Evolutionary conservation across 2,329 filamentous ascomycete species (phyloP).

Genomic region (Trichoderma polysporum): DNA sequence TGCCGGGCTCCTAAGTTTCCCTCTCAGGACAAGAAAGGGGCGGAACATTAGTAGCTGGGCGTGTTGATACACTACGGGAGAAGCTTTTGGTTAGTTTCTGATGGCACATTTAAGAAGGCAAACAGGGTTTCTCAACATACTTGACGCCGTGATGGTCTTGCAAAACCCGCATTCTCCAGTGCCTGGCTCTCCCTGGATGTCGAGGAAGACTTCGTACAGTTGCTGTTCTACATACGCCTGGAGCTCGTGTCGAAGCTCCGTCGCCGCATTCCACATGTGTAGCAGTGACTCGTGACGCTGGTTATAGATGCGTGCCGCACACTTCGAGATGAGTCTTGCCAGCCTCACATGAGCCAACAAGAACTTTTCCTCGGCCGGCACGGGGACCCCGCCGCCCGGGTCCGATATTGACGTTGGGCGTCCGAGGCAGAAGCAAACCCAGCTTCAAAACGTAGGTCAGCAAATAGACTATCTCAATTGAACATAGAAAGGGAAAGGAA

Average conservation of each 20-base stretch:
- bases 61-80: slow-evolving; percentile 1
- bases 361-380: slow-evolving; percentile 7
- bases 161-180: slow-evolving; percentile 12
- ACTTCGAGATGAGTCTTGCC: not conserved
- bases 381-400: slow-evolving; percentile 3
- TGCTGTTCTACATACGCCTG: slow-evolving; percentile 9
- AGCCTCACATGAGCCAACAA: slow-evolving; percentile 1
- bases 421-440: slow-evolving; percentile 15
- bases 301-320: slow-evolving; percentile 11
- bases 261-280: slow-evolving; percentile 17
- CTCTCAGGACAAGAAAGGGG: slow-evolving; percentile 1
- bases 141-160: slow-evolving; percentile 9
- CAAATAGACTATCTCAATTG: not conserved
- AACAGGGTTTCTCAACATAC: not conserved
- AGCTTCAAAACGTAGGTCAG: not conserved
- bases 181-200: slow-evolving; percentile 4
- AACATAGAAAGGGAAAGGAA: not conserved
- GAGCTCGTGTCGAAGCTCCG: slow-evolving; percentile 8
- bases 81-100: not conserved
- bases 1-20: not conserved
- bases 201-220: not conserved
- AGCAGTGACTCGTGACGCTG: slow-evolving; percentile 11
- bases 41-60: slow-evolving; percentile 13
- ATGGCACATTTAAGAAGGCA: not conserved
- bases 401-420: slow-evolving; percentile 14